Base-by-base conservation (phyloP, 495 filamentous ascomycete species). In the Penicillium antarcticum region DNA sequence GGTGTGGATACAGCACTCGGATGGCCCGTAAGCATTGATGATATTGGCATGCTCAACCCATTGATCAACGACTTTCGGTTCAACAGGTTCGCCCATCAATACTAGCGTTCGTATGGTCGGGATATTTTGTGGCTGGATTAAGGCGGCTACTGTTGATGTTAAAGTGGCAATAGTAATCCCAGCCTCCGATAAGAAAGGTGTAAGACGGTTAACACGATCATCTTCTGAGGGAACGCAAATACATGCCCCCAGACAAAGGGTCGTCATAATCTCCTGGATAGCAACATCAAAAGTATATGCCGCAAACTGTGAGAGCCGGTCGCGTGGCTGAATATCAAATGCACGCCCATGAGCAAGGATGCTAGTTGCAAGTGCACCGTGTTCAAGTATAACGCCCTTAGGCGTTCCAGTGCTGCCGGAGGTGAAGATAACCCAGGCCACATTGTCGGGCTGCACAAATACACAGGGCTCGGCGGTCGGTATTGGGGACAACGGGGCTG, bases 371-470 rank as follows among this genome's bases (percentile, higher is more conserved):
- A 76, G 60, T 86, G 91, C 44, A 13, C 87, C 76, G 55, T 92
- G 89, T 2, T 82, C 88, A 32, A 92, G 77, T 35, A 87, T 73
- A 48, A 86, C 88, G 6, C 88, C 88, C 57, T 95, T 95, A 0
- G 89, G 88, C n/a, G n/a, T n/a, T n/a, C n/a, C n/a, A n/a, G n/a
- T n/a, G n/a, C n/a, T n/a, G n/a, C n/a, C n/a, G n/a, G 86, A 89
- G 0, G 89, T 92, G 67, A 89, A 95, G 3, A 91, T 54, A 14
- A 61, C 47, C 35, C 29, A 66, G 21, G 41, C 39, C 4, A 42
- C 51, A 40, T 51, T 51, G 16, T 13, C 1, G 1, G 55, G 52
- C 10, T 42, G 33, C n/a, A 29, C 33, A n/a, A n/a, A n/a, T n/a
- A n/a, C n/a, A n/a, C 41, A 44, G 38, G 17, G 31, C 29, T n/a